Base-by-base conservation (phyloP, 257 asterid genomes). In the Thymus quinquecostatus region DNA sequence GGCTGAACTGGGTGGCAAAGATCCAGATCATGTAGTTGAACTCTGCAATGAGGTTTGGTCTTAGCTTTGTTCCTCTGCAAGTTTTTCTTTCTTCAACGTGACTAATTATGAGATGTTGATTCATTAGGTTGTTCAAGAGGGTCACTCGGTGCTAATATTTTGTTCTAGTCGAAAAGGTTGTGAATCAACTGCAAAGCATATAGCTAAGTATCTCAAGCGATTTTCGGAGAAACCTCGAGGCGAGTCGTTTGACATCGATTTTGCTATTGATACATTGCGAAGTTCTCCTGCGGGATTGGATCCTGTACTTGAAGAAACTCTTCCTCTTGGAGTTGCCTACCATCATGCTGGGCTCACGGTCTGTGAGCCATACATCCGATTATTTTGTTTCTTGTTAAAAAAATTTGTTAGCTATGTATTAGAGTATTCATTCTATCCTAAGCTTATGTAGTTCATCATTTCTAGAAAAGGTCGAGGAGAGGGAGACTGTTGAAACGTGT, bases 341-440 rank as follows among this genome's bases (percentile, higher is more conserved):
- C 99, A 94, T 84, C 99, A 94, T 75, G 99, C 99, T 73, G 99
- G 99, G 68, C 97, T 94, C 74, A 94, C 96, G 65, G 99, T 94
- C 79, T 64, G 83, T 70, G 38, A 43, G 34, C 43, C 43, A 53
- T 5, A 50, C 58, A 27, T 75, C 69, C 66, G 62, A 61, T 73
- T 78, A 69, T 56, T 60, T 77, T 63, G 56, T 70, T 55, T 78
- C 58, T 63, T 49, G 56, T 72, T 69, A 68, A 41, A 69, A 66
- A 10, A 66, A 66, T 47, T 40, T 56, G 57, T n/a, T 41, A 34
- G 14, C 29, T 78, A 38, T 64, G 49, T 36, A 30, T 48, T 68
- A 64, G 59, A 47, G 57, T 44, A 67, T 68, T 44, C 62, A 69
- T 64, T 40, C n/a, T 57, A 56, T 51, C 71, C 63, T 33, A 72